Conservation (phyloP, 2,329 filamentous ascomycete genomes). For the Exophiala viscosa region DNA sequence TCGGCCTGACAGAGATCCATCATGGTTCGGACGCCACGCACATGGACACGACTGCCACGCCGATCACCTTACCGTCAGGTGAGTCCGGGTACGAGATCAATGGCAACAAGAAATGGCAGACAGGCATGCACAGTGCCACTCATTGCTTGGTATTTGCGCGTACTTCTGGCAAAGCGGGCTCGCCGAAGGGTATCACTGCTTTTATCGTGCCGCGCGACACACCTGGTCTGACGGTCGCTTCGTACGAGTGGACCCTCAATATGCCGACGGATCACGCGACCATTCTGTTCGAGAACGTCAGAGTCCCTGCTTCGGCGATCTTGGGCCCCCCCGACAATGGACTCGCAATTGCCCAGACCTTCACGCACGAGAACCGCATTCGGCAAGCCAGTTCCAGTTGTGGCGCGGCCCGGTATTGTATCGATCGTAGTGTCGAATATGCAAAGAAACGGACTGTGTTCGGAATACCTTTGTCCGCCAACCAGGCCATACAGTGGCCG, state of each 20-base stretch:
- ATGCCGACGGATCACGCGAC: slow-evolving; percentile 66
- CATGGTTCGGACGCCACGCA: slow-evolving; percentile 63
- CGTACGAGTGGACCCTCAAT: slow-evolving; percentile 63
- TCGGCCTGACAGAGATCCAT: slow-evolving; percentile 59
- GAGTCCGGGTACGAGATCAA: slow-evolving; percentile 52
- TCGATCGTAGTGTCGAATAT: slow-evolving; percentile 56
- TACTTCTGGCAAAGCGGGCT: slow-evolving; percentile 52
- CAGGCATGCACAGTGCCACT: slow-evolving; percentile 59
- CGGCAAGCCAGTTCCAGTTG: slow-evolving; percentile 61
- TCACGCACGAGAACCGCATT: slow-evolving; percentile 64
- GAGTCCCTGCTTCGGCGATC: slow-evolving; percentile 51
- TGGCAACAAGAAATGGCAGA: slow-evolving; percentile 64
- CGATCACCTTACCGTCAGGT: slow-evolving; percentile 38
- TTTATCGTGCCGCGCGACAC: slow-evolving; percentile 56
- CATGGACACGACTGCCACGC: slow-evolving; percentile 54
- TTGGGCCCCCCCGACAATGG: slow-evolving; percentile 53
- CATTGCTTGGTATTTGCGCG: slow-evolving; percentile 62
- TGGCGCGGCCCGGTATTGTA: slow-evolving; percentile 58
- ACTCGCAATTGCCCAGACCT: slow-evolving; percentile 60
- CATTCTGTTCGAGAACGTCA: slow-evolving; percentile 55
- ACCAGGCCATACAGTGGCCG: slow-evolving; percentile 63
- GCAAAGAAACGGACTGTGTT: slow-evolving; percentile 54
- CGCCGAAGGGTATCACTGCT: slow-evolving; percentile 56
- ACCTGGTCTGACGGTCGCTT: slow-evolving; percentile 52
- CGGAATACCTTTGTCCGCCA: slow-evolving; percentile 54